phyloP scores from a whole-genome alignment of 768 basidiomycete genomes.

The Mycena vulgaris region DNA sequence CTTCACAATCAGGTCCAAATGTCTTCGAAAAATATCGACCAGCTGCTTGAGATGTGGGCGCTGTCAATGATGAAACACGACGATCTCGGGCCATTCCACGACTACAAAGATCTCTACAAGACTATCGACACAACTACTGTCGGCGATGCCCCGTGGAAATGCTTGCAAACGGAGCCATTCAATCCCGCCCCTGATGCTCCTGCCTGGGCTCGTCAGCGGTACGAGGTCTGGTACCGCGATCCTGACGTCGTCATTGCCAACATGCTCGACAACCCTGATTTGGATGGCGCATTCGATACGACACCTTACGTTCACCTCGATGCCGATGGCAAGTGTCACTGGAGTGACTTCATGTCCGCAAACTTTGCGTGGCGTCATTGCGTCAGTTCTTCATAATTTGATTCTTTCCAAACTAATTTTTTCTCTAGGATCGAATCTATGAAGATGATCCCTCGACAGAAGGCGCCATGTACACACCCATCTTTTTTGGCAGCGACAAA shows the following conservation, averaged over 20 bases:
- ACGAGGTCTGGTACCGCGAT: conserved; percentile 26
- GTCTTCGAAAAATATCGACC: too few species aligned
- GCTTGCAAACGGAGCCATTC: conserved; percentile 7
- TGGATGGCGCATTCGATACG: conserved; percentile 49
- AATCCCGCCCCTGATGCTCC: not conserved
- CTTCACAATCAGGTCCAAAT: too few species aligned
- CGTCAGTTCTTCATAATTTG: too few species aligned
- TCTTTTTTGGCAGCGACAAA: conserved; percentile 46
- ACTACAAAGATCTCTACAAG: conserved; percentile 1
- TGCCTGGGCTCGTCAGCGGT: conserved; percentile 15
- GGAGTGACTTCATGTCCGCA: conserved; percentile 56
- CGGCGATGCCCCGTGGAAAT: conserved; percentile 4
- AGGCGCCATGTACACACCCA: conserved; percentile 15
- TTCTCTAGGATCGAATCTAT: not conserved
- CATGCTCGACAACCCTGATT: conserved; percentile 53
- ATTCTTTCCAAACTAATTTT: too few species aligned
- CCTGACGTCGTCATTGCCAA: conserved; percentile 41
- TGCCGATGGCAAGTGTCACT: conserved; percentile 42
- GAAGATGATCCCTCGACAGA: not conserved
- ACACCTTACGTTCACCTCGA: conserved; percentile 46
- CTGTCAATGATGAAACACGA: conserved; percentile 27
- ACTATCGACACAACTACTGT: conserved; percentile 2
- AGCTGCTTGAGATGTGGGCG: conserved; percentile 34
- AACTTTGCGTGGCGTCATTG: conserved; percentile 58
- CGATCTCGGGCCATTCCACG: conserved; percentile 37